phyloP scores from a whole-genome alignment of 768 basidiomycete species.

The Panaeolus papilionaceus region DNA sequence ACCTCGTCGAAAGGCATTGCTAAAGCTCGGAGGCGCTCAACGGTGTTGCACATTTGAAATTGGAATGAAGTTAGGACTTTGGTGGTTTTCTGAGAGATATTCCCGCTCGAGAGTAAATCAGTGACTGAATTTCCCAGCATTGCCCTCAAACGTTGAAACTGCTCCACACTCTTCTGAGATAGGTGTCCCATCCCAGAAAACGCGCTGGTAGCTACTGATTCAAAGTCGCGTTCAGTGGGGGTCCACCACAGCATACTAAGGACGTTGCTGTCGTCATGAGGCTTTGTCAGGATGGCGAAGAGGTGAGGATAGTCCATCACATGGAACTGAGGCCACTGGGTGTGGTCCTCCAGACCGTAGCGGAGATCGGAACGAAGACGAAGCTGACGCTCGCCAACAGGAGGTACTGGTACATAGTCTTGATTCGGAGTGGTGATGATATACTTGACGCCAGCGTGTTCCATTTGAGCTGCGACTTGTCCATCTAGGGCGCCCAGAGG shows the following conservation, averaged over 20 bases:
- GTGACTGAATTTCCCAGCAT: neutral
- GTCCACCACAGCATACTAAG: slow-evolving; percentile 9
- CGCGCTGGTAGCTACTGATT: neutral
- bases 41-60: neutral
- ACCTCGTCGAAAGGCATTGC: slow-evolving; percentile 3
- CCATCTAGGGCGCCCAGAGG: slow-evolving; percentile 14
- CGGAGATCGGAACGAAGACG: slow-evolving; percentile 9
- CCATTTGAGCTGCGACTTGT: neutral
- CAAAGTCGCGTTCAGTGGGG: slow-evolving; percentile 1
- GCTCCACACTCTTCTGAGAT: neutral
- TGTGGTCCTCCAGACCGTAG: slow-evolving; percentile 15
- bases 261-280: neutral
- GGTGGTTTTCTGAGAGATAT: neutral
- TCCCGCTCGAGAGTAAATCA: neutral
- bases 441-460: neutral
- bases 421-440: slow-evolving; percentile 14
- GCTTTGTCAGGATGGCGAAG: neutral
- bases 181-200: neutral
- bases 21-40: neutral
- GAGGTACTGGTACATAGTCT: neutral
- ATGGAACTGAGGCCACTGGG: slow-evolving; percentile 16
- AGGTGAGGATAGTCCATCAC: neutral
- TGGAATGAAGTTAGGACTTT: neutral
- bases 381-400: neutral
- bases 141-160: neutral